Conservation (phyloP, 2,329 filamentous ascomycete species). For the Exophiala oligosperma region DNA sequence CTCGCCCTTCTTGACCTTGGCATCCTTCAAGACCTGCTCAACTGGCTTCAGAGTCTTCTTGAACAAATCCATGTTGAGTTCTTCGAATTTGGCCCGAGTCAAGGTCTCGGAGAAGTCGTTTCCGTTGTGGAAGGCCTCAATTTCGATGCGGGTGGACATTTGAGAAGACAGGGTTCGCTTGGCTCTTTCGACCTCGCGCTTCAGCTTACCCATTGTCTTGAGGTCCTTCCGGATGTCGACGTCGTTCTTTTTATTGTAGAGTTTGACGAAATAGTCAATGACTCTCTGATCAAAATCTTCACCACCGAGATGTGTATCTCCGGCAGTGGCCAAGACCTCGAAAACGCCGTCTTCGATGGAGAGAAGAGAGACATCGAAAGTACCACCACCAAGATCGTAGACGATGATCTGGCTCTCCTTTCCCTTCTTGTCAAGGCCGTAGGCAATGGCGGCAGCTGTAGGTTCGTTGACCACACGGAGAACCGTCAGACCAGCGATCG, state of each 20-base stretch:
- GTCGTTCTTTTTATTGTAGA: constrained; percentile 96
- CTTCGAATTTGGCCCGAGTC: constrained; percentile 98
- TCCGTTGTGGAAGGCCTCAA: constrained; percentile 95
- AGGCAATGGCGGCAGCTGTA: constrained; percentile 91
- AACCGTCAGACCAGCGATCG: constrained; percentile 89
- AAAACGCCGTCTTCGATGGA: constrained; percentile 92
- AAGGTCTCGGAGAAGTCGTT: constrained; percentile 98
- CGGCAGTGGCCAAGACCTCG: constrained; percentile 89
- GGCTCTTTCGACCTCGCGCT: constrained; percentile 99
- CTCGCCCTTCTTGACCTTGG: constrained; percentile 93
- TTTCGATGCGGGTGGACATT: constrained; percentile 91
- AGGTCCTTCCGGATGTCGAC: constrained; percentile 91
- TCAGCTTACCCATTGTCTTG: constrained; percentile 99
- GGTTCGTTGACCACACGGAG: constrained; percentile 97
- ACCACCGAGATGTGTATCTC: constrained; percentile 97
- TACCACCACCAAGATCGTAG: constrained; percentile 92
- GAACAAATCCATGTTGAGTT: constrained; percentile 98
- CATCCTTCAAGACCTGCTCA: constrained; percentile 97
- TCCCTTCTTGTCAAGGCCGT: constrained; percentile 84
- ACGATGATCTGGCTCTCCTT: constrained; percentile 87
- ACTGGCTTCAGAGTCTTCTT: constrained; percentile 99
- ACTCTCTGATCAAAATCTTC: constrained; percentile 98
- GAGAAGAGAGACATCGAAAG: constrained; percentile 90
- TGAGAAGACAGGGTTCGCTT: constrained; percentile 96
- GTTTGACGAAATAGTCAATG: constrained; percentile 94